Base-by-base conservation (phyloP, 1,284 basidiomycete genomes). In the Leccinum griseonigrum region DNA sequence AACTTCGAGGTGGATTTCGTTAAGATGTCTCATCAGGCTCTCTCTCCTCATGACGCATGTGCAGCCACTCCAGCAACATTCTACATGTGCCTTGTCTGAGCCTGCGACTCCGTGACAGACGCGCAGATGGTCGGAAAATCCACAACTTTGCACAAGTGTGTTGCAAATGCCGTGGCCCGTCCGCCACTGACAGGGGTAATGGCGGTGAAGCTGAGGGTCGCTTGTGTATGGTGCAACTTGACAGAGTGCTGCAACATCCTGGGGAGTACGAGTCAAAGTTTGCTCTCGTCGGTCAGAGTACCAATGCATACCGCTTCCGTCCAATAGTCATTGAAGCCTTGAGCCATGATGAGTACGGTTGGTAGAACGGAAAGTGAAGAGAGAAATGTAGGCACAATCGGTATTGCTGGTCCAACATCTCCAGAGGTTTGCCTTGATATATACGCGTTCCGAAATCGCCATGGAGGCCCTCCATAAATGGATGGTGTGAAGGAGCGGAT, bases 41-140 rank as follows among this genome's bases (percentile, higher is more conserved):
- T 75, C 75, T 18, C 59, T 75, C 28, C 64, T 75, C 71, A 76
- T 66, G 0, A 52, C 52, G 10, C 29, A 0, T 4, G 2, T 18
- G 51, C 71, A 75, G 1, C 43, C 56, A 4, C 14, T 2, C 73
- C 71, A 75, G 32, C 5, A 18, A 16, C 71, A 73, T 4, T 0
- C 40, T 11, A 72, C 1, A 3, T 0, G 1, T 26, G 51, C 0
- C 31, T 60, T 60, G 4, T 74, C 74, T 7, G 68, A 11, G 10
- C 63, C 68, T 0, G 16, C 2, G 28, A 75, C 1, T 7, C 63
- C 62, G n/a, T 74, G 71, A 14, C 0, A 2, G 36, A 32, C 13
- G n/a, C 71, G 70, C n/a, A 73, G 56, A 61, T 73, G 71, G 0
- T 71, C 70, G 13, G 72, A 6, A 36, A 74, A 66, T 0, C 59